Evolutionary conservation across 768 basidiomycete genomes (phyloP), one percentile per base, ranked within the genome.

Genomic region (Heimioporus sp.): DNA sequence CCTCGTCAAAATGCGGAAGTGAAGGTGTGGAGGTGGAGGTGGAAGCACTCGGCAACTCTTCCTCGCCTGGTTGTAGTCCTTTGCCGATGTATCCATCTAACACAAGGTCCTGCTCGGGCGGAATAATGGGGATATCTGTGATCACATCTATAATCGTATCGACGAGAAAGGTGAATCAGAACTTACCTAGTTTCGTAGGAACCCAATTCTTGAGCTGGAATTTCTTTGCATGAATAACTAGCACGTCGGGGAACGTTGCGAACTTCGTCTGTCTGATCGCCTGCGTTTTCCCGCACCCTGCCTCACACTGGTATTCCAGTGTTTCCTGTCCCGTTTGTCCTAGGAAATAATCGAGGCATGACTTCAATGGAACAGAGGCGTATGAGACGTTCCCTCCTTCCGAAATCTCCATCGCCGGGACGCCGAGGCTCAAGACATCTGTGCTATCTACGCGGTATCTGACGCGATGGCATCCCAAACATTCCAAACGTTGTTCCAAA

Each of bases 141-240:
- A 52, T 20, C 21, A 4, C 3, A 17, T n/a, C 24, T 17, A 63
- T 10, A 51, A 28, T 36, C 15, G 43, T 36, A 38, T 43, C 45
- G 2, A 47, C 16, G 1, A 40, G 4, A 10, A n/a, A 21, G 3
- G 7, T 37, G 3, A n/a, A 34, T 21, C 8, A 39, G 28, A 8
- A 64, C 82, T 16, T 55, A 92, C 93, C 92, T 28, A 98, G 77
- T 71, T 99, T 99, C 4, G 87, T 80, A 0, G 97, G 97, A 1
- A 99, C 92, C 97, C 97, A 98, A 59, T 93, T 92, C 38, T 93
- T 87, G 5, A 96, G 80, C 68, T 94, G 90, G 74, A 97, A 98
- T 61, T 96, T 96, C 65, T 90, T 91, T 39, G 92, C 86, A 56
- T 97, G 95, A 2, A 99, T 69, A 9, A 96, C 85, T 0, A 98